Conservation (phyloP, 305 asterid genomes). For the Nicotiana rustica region DNA sequence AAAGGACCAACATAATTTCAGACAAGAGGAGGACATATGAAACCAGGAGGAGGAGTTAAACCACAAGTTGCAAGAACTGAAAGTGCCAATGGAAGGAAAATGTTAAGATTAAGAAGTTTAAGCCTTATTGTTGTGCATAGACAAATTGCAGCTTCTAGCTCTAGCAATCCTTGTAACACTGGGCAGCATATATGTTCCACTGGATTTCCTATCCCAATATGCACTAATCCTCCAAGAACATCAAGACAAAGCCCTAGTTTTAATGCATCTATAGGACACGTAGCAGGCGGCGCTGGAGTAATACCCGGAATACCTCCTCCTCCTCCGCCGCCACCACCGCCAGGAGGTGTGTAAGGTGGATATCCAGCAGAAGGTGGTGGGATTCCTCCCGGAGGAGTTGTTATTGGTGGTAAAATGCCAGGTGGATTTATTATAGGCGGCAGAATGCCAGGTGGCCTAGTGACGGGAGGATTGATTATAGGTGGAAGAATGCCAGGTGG, state of each 20-base stretch:
- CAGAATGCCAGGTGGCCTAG: constrained; percentile 40
- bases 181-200: constrained; percentile 83
- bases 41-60: constrained; percentile 80
- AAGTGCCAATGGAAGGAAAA: constrained; percentile 85
- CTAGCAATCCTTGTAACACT: constrained; percentile 78
- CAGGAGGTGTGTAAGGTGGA: constrained; percentile 60
- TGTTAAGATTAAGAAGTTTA: constrained; percentile 77
- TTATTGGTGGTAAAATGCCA: constrained; percentile 44
- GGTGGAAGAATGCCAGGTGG: constrained; percentile 49
- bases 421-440: constrained; percentile 55
- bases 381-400: constrained; percentile 43
- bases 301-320: constrained; percentile 42
- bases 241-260: constrained; percentile 89
- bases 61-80: constrained; percentile 83
- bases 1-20: constrained; percentile 28
- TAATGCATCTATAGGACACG: constrained; percentile 80
- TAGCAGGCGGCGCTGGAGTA: constrained; percentile 49
- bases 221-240: constrained; percentile 84
- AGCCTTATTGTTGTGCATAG: constrained; percentile 83
- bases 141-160: constrained; percentile 86
- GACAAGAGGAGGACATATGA: constrained; percentile 73
- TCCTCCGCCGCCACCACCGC: constrained; percentile 47
- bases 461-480: constrained; percentile 40
- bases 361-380: constrained; percentile 59
- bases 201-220: constrained; percentile 81